These are phyloP conservation scores for Aspergillus novofumigatus DNA, from an alignment of 2,329 filamentous ascomycete species.

Conservation along the genomic window DNA sequence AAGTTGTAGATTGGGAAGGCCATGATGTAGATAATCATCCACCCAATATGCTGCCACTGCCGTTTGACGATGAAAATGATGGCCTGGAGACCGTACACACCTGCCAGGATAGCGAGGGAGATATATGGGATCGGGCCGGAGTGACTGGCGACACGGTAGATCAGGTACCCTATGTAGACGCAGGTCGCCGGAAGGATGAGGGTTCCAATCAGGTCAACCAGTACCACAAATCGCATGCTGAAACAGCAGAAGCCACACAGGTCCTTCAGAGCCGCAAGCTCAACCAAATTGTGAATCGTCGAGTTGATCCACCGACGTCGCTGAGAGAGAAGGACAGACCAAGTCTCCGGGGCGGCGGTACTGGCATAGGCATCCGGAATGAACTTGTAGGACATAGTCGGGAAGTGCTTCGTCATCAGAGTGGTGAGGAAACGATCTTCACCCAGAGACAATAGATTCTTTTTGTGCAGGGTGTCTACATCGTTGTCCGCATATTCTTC, in stretches of 20 bases:
- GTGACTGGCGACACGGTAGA: constrained; percentile 69
- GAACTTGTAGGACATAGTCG: constrained; percentile 93
- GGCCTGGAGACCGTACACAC: constrained; percentile 91
- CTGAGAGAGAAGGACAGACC: constrained; percentile 93
- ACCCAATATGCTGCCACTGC: constrained; percentile 97
- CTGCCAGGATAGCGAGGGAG: constrained; percentile 83
- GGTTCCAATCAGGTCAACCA: constrained; percentile 89
- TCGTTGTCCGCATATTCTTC: constrained; percentile 82
- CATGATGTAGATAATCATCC: constrained; percentile 99
- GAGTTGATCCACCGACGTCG: constrained; percentile 99
- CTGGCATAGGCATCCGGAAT: constrained; percentile 87
- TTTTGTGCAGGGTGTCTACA: constrained; percentile 90
- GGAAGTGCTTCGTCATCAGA: constrained; percentile 97
- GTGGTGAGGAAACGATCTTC: constrained; percentile 98
- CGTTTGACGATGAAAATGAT: constrained; percentile 95
- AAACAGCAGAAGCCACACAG: constrained; percentile 99
- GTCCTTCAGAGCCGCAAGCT: constrained; percentile 84
- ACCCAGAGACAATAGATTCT: constrained; percentile 88
- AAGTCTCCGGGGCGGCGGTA: constrained; percentile 90
- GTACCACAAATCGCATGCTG: constrained; percentile 94
- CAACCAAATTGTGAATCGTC: constrained; percentile 91
- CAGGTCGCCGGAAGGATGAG: constrained; percentile 87
- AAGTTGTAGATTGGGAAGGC: constrained; percentile 94
- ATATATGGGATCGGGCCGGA: constrained; percentile 76
- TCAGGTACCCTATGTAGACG: constrained; percentile 79